Conservation (phyloP, 164 flowering plant species). For the Sedum album region DNA sequence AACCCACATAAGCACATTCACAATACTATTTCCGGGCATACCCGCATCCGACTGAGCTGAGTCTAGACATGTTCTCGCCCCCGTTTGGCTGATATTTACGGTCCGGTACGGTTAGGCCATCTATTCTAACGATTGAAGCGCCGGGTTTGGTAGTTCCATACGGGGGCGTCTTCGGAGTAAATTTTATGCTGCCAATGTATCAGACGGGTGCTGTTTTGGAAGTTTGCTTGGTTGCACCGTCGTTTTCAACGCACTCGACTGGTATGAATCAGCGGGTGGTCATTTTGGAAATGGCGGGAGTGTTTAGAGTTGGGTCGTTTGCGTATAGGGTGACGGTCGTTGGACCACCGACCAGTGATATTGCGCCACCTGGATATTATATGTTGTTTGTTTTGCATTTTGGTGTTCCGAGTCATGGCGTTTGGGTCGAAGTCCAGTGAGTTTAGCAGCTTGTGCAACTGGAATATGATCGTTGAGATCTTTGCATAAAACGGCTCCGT, state of each 20-base stretch:
- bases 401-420: conserved; percentile 49
- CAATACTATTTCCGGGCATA: conserved; percentile 44
- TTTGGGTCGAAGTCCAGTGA: conserved; percentile 56
- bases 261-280: conserved; percentile 72
- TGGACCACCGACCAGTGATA: conserved; percentile 35
- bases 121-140: conserved; percentile 29
- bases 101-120: conserved; percentile 31
- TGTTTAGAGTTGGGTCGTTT: conserved; percentile 19
- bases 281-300: conserved; percentile 21
- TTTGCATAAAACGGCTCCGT: background rate
- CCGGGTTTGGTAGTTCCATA: conserved; percentile 21
- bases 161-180: conserved; percentile 29
- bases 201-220: conserved; percentile 15
- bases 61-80: conserved; percentile 65
- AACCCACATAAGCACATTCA: conserved; percentile 78
- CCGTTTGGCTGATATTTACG: conserved; percentile 20
- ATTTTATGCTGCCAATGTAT: conserved; percentile 20
- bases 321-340: conserved; percentile 29
- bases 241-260: conserved; percentile 69
- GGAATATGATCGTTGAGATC: background rate
- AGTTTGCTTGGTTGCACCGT: conserved; percentile 54
- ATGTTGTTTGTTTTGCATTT: conserved; percentile 66
- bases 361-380: conserved; percentile 85
- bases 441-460: background rate
- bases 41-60: conserved; percentile 65